A percentile compares a stretch with the other conserved stretches of the same genome.
phyloP scores from a whole-genome alignment of 371 early-diverging fungal genomes.

The Syncephalastrum monosporum region DNA sequence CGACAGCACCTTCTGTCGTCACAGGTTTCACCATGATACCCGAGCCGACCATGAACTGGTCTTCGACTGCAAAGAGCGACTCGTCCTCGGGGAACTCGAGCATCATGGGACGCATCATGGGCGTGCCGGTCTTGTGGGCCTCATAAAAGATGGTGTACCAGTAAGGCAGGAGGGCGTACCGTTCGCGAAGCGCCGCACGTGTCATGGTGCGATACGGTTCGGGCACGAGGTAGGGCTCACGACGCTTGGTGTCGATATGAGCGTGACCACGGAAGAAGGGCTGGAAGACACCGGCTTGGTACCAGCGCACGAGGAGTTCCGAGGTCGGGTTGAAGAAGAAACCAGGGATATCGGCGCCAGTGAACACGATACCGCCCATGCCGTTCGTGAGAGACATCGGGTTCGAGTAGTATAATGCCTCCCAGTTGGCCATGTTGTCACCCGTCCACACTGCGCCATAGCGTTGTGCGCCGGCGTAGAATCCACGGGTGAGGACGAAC shows the following conservation, averaged over 20 bases:
- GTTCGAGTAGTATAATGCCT: slow-evolving; percentile 68
- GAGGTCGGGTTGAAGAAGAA: slow-evolving; percentile 87
- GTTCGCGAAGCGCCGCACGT: slow-evolving; percentile 67
- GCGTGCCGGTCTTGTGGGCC: slow-evolving; percentile 61
- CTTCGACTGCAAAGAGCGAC: slow-evolving; percentile 68
- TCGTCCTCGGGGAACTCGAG: slow-evolving; percentile 80
- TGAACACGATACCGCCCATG: slow-evolving; percentile 74
- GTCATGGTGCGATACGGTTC: slow-evolving; percentile 73
- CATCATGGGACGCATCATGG: slow-evolving; percentile 86
- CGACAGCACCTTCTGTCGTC: slow-evolving; percentile 47
- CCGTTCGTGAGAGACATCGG: slow-evolving; percentile 83
- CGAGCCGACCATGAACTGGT: slow-evolving; percentile 83
- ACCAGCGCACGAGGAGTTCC: slow-evolving; percentile 86
- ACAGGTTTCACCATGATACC: slow-evolving; percentile 81
- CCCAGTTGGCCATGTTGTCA: slow-evolving; percentile 86
- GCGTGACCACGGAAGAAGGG: slow-evolving; percentile 95
- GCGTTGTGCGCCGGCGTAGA: slow-evolving; percentile 87
- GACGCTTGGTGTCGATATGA: slow-evolving; percentile 91
- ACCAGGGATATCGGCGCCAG: slow-evolving; percentile 91
- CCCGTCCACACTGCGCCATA: slow-evolving; percentile 93
- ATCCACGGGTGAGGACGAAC: slow-evolving; percentile 88
- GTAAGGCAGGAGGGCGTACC: slow-evolving; percentile 80
- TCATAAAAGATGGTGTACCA: slow-evolving; percentile 84
- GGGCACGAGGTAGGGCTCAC: slow-evolving; percentile 95
- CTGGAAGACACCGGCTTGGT: slow-evolving; percentile 86